phyloP scores from a whole-genome alignment of 1,284 basidiomycete species.

The Malassezia obtusa region DNA sequence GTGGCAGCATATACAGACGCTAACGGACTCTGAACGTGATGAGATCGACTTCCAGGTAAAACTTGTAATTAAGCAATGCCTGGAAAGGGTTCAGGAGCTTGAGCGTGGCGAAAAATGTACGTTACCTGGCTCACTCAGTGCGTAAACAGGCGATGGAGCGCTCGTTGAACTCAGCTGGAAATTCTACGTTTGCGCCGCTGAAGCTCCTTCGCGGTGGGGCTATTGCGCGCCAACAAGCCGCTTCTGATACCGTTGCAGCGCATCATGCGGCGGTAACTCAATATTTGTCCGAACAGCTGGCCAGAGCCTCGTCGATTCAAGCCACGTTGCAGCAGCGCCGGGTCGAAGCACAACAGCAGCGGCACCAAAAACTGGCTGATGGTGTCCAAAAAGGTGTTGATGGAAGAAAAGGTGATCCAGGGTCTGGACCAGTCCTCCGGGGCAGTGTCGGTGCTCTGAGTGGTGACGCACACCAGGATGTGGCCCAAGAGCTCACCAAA shows the following conservation, averaged over 20 bases:
- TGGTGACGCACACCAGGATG: conserved; percentile 19
- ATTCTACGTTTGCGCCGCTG: background rate
- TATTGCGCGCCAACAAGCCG: background rate
- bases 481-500: conserved; percentile 40
- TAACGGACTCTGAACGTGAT: conserved; percentile 75
- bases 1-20: conserved; percentile 53
- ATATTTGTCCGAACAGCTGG: conserved; percentile 68
- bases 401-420: too few relatives aligned
- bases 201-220: background rate
- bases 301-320: conserved; percentile 65
- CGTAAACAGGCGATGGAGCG: conserved; percentile 6
- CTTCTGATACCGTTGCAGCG: conserved; percentile 53
- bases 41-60: conserved; percentile 81
- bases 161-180: background rate
- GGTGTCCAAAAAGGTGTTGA: background rate
- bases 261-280: conserved; percentile 75
- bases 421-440: background rate
- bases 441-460: conserved; percentile 7
- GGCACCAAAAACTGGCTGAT: conserved; percentile 14
- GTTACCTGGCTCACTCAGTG: conserved; percentile 36
- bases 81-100: conserved; percentile 72
- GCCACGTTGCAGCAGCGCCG: conserved; percentile 68
- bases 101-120: conserved; percentile 72
- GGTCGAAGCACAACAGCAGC: conserved; percentile 26
- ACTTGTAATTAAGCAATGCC: conserved; percentile 67